Conservation (phyloP, 164 flowering plant genomes). For the Stephania cephalantha region DNA sequence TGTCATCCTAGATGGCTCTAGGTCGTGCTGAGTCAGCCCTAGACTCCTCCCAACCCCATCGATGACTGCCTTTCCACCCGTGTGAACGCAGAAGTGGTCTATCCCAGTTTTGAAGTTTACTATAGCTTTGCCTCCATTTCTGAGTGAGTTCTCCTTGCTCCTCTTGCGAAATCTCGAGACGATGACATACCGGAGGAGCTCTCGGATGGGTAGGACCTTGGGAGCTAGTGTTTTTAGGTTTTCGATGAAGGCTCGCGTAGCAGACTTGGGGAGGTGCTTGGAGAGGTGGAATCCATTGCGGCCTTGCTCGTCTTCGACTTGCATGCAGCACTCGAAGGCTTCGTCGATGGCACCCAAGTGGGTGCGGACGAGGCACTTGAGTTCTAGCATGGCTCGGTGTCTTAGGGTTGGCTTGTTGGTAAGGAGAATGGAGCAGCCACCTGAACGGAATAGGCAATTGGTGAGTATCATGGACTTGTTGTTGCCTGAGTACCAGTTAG, state of each 20-base stretch:
- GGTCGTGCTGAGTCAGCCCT: conserved; percentile 38
- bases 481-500: conserved; percentile 54
- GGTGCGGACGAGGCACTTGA: conserved; percentile 41
- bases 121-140: conserved; percentile 29
- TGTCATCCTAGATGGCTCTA: conserved; percentile 66
- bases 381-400: conserved; percentile 33
- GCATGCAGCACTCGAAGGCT: conserved; percentile 46
- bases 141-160: conserved; percentile 39
- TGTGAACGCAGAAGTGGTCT: conserved; percentile 56
- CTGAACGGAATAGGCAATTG: conserved; percentile 53
- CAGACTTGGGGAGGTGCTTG: conserved; percentile 5
- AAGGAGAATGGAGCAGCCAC: conserved; percentile 57
- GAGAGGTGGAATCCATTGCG: background rate
- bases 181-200: background rate
- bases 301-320: conserved; percentile 13
- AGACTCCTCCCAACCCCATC: conserved; percentile 44
- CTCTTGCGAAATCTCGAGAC: conserved; percentile 28
- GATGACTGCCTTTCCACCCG: conserved; percentile 50
- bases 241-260: conserved; percentile 5
- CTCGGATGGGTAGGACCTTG: background rate
- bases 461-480: conserved; percentile 57
- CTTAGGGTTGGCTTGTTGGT: conserved; percentile 34
- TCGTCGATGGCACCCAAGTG: conserved; percentile 50
- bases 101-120: conserved; percentile 51
- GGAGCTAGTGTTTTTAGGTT: conserved; percentile 4